These are phyloP conservation scores for Piper betle DNA, from an alignment of 164 flowering plant genomes.

Conservation along the genomic window DNA sequence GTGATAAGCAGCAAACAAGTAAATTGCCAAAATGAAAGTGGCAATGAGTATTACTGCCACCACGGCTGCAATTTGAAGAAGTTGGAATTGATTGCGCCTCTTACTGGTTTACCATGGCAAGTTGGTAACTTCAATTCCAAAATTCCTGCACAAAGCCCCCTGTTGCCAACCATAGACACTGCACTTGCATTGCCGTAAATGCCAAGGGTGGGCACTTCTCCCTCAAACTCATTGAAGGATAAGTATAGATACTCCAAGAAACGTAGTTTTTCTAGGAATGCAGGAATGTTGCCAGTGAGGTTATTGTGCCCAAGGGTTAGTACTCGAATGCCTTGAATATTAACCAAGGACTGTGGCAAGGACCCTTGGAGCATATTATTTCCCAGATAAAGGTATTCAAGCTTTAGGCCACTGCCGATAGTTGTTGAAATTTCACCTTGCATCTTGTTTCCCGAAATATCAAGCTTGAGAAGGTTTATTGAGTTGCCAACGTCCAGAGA, in stretches of 20 bases:
- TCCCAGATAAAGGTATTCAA: conserved; percentile 8
- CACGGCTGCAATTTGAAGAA: background rate
- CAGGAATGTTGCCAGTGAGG: conserved; percentile 10
- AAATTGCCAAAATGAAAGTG: background rate
- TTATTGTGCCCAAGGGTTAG: conserved; percentile 9
- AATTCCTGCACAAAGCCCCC: conserved; percentile 27
- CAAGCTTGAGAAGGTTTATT: conserved; percentile 11
- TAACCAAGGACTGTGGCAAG: conserved; percentile 12
- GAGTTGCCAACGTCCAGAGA: conserved; percentile 21
- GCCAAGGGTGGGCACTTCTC: conserved; percentile 30
- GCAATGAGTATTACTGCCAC: too few species aligned
- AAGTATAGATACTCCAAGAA: conserved; percentile 11
- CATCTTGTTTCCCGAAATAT: conserved; percentile 18
- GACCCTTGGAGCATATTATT: conserved; percentile 18
- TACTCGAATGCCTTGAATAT: conserved; percentile 6
- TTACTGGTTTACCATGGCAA: conserved; percentile 6
- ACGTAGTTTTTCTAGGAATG: background rate
- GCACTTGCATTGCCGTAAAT: conserved; percentile 21
- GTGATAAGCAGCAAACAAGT: background rate
- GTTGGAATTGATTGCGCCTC: background rate
- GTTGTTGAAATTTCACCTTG: conserved; percentile 24
- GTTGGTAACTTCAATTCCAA: conserved; percentile 12
- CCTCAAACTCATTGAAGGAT: conserved; percentile 30
- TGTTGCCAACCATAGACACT: conserved; percentile 19
- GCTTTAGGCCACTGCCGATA: conserved; percentile 5